Conservation (phyloP, 2,329 filamentous ascomycete genomes). For the Hymenoscyphus infarciens region DNA sequence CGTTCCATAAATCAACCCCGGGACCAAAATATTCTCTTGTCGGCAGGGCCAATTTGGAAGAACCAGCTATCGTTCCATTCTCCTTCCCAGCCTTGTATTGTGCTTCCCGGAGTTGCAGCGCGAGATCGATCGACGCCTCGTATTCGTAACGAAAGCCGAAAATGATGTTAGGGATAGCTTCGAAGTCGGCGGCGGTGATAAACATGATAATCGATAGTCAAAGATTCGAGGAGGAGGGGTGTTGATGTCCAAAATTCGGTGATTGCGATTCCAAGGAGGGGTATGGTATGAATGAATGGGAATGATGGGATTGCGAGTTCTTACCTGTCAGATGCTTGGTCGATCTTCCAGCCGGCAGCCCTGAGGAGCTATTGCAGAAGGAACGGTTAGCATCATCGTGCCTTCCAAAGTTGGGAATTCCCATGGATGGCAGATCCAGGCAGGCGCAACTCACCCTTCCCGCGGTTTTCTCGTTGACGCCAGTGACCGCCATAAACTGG, state of each 20-base stretch:
- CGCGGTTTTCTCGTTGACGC: constrained; percentile 32
- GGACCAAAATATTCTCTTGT: background rate
- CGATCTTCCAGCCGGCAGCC: constrained; percentile 37
- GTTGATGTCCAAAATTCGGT: constrained; percentile 1
- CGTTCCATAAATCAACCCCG: background rate
- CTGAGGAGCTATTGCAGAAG: constrained; percentile 36
- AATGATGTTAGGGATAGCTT: constrained; percentile 11
- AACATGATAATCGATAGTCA: constrained; percentile 4
- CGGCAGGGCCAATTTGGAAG: background rate
- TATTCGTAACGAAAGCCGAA: background rate
- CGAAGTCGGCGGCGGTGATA: background rate
- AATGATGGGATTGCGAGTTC: constrained; percentile 21
- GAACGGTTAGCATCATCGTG: constrained; percentile 21
- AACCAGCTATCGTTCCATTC: background rate
- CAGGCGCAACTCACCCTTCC: constrained; percentile 28
- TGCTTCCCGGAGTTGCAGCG: background rate
- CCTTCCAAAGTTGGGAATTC: constrained; percentile 10
- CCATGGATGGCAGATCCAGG: background rate
- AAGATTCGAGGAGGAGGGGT: background rate
- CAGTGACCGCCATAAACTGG: constrained; percentile 35
- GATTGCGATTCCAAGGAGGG: background rate
- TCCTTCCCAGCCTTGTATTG: background rate
- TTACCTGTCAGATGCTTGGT: constrained; percentile 39
- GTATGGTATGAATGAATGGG: constrained; percentile 1
- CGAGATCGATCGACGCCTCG: background rate